Base-by-base conservation (phyloP, 1,139 yeast genomes). In the Geotrichum restrictum region DNA sequence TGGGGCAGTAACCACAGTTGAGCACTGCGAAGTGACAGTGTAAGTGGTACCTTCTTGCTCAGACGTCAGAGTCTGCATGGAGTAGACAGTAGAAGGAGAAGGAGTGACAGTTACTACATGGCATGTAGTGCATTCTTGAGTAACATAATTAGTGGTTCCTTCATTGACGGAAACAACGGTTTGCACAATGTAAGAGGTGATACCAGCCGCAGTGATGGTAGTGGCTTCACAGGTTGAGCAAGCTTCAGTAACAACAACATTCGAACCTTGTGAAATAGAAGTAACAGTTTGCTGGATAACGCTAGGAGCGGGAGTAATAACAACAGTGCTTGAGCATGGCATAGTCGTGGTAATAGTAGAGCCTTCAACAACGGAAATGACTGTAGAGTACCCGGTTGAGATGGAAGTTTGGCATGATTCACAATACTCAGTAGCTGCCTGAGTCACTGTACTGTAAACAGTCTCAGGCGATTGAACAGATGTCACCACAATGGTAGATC, bases 181-280 rank as follows among this genome's bases (percentile, higher is more conserved):
- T 33, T 50, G 37, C 18, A 50, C 46, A 18, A 50, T 40, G 45
- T 39, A 39, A 13, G 53, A 21, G 21, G 46, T 50, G 5, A 10
- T 16, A 38, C 21, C 45, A 13, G 47, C 34, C 6, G 47, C 22
- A 41, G 51, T 29, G 33, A 41, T 14, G 16, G 31, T 18, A 32
- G 33, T 16, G 22, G 27, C 34, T 13, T 44, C 40, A 5, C 45
- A 27, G 5, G 19, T 16, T 19, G 51, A 31, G 19, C 41, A 18
- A 21, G 31, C 33, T 22, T 45, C 22, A 27, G 41, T 45, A 13
- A 45, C 33, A 22, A 34, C 33, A 22, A 16, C 27, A 4, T 32
- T 21, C 3, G 51, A 2, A 13, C 16, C 13, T 2, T 21, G 24
- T 8, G 24, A 32, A 32, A 48, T 42, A 22, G 46, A 27, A 16